Evolutionary conservation across 352 stramenopile species (phyloP), one percentile per base, ranked within the genome.

Genomic region (Phytophthora pistaciae): DNA sequence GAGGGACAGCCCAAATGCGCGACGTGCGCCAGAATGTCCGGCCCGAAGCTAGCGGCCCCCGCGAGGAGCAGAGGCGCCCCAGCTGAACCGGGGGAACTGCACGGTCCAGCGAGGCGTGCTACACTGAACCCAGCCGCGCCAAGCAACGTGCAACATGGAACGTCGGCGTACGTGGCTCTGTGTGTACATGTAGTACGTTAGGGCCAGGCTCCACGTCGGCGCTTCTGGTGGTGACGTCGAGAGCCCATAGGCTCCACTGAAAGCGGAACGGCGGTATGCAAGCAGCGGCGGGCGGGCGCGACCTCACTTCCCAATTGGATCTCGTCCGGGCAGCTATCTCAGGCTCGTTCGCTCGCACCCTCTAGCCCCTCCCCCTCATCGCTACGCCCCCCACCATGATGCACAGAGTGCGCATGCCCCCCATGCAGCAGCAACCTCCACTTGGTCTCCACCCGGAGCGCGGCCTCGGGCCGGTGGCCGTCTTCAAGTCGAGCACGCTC

Each of bases 251-350:
- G 44, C 33, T 29, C 36, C 56, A 67, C 57, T 64, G 68, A 68
- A 72, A 64, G 23, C 27, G 27, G 50, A 70, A 69, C 56, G 64
- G 53, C 46, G 62, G 56, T 38, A 64, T 44, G n/a, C 48, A 40
- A 58, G 27, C 21, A 20, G 49, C 33, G 33, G 42, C 14, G 20
- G 14, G 3, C 25, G 42, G 20, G 10, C 71, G 60, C 20, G 42
- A 49, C 61, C 67, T 69, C 67, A 75, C 54, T 73, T 75, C 40
- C 54, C 62, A 75, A 75, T 79, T 72, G 60, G 60, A 74, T 65
- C 56, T 68, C 56, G 14, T 67, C 38, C 38, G 36, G 68, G 56
- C 66, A 78, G 54, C 40, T 63, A 44, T 21, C 7, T 44, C 21
- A 13, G 36, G 36, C 10, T n/a, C 7, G 31, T 8, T 36, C 31